Evolutionary conservation across 345 rosid species (phyloP).

Genomic region (Boechera stricta): DNA sequence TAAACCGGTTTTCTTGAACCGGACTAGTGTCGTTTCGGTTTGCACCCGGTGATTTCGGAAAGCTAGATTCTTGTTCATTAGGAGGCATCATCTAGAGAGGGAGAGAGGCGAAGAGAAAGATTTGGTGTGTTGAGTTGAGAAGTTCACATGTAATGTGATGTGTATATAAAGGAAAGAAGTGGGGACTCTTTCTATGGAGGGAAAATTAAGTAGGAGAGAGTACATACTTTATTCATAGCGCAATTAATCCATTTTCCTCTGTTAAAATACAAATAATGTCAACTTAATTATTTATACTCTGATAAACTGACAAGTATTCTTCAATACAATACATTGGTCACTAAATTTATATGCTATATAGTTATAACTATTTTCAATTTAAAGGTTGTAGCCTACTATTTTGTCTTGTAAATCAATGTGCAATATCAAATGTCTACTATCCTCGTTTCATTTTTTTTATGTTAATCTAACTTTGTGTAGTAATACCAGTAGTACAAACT

Average conservation of each 20-base stretch:
- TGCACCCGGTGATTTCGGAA: slow-evolving; percentile 35
- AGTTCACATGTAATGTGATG: slow-evolving; percentile 44
- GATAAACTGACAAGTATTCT: slow-evolving; percentile 1
- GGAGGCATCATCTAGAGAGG: slow-evolving; percentile 66
- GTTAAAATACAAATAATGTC: neutral
- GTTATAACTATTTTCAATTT: neutral
- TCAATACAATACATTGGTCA: neutral
- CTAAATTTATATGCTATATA: neutral
- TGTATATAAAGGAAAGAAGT: slow-evolving; percentile 41
- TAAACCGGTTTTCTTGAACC: slow-evolving; percentile 57
- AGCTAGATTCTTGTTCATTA: slow-evolving; percentile 53
- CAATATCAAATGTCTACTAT: neutral
- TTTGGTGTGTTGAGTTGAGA: slow-evolving; percentile 42
- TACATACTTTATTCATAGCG: slow-evolving; percentile 25
- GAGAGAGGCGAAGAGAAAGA: slow-evolving; percentile 3
- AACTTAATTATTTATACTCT: slow-evolving; percentile 18
- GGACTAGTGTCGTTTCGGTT: slow-evolving; percentile 51
- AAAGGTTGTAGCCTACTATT: neutral
- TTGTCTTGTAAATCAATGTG: neutral
- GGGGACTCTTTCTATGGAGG: slow-evolving; percentile 38
- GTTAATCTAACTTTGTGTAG: too few species aligned
- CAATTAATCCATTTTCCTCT: slow-evolving; percentile 17
- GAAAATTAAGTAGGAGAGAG: slow-evolving; percentile 30
- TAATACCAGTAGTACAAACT: too few species aligned
- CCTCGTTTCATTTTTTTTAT: neutral